phyloP scores from a whole-genome alignment of 2,329 filamentous ascomycete genomes.

The Aspergillus sp. region DNA sequence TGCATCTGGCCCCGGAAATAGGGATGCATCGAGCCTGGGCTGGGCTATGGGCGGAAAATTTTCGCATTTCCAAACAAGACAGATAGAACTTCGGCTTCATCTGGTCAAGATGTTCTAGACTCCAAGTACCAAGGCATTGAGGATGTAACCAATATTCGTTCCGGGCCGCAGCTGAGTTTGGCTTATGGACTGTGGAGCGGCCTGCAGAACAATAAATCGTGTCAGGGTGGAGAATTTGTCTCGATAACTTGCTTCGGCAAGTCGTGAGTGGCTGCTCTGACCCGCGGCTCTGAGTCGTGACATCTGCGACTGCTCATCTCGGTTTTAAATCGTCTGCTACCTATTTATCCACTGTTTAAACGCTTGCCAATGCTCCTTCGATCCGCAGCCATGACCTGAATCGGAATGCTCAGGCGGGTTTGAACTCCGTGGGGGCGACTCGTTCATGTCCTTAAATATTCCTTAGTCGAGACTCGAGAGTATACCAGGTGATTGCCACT shows the following conservation, averaged over 20 bases:
- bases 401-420: too few species aligned
- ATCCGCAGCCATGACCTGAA: too few species aligned
- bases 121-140: background rate
- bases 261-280: background rate
- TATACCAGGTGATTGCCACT: too few species aligned
- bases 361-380: too few species aligned
- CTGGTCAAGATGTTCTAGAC: background rate
- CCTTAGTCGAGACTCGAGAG: too few species aligned
- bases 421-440: too few species aligned
- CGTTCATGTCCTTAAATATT: too few species aligned
- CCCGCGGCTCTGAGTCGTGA: background rate
- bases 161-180: background rate
- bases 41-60: background rate
- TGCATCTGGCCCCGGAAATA: background rate
- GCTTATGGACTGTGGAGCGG: background rate
- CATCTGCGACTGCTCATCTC: background rate
- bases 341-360: too few species aligned
- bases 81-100: background rate
- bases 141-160: background rate
- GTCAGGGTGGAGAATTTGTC: background rate
- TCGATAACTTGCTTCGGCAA: background rate
- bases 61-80: background rate
- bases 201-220: background rate
- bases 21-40: background rate
- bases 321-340: too few species aligned